Percentiles rank a stretch among this genome's conserved stretches.
Conservation (phyloP, 805 yeast genomes). For the Grigorovia jiainica region DNA sequence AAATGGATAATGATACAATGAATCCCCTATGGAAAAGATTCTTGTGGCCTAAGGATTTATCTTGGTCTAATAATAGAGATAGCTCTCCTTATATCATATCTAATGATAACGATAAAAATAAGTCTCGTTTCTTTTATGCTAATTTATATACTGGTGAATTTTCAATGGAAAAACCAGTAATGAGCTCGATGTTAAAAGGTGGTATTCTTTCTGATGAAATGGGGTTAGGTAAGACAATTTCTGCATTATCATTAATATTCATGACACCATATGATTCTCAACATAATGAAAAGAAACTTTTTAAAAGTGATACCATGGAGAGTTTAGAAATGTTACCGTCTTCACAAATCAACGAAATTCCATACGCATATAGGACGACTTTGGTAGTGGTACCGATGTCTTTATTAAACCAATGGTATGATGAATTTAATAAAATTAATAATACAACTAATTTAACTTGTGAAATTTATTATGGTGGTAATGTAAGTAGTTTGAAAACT, state of each 20-base stretch:
- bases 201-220: slow-evolving; percentile 93
- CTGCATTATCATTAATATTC: slow-evolving; percentile 64
- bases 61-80: slow-evolving; percentile 26
- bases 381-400: slow-evolving; percentile 87
- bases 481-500: slow-evolving; percentile 40
- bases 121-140: slow-evolving; percentile 62
- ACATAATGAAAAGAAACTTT: slow-evolving; percentile 6
- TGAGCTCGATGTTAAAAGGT: slow-evolving; percentile 55
- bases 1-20: slow-evolving; percentile 42
- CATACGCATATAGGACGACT: slow-evolving; percentile 63
- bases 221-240: slow-evolving; percentile 93
- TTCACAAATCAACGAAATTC: background rate
- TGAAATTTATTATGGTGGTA: slow-evolving; percentile 69
- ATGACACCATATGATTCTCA: slow-evolving; percentile 47
- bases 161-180: slow-evolving; percentile 54
- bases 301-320: slow-evolving; percentile 3
- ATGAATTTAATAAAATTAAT: slow-evolving; percentile 58
- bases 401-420: slow-evolving; percentile 81
- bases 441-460: slow-evolving; percentile 36
- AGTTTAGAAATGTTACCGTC: background rate
- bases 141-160: slow-evolving; percentile 76
- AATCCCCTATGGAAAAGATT: slow-evolving; percentile 83
- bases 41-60: slow-evolving; percentile 56
- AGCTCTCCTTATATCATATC: no score
- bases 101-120: slow-evolving; percentile 5